Conservation (phyloP, 176 grass and related monocot genomes). For the sorghum (Sorghum bicolor) region Sorghum_bicolor_NCBIv3 NC_012871.2:21729501-21730000, state of each 20-base stretch:
- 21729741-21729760: background rate
- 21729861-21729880: constrained; percentile 33
- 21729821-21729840: constrained; percentile 27
- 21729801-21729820: constrained; percentile 22
- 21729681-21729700: constrained; percentile 27
- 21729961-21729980: constrained; percentile 32
- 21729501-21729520: constrained; percentile 41
- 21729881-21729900: constrained; percentile 48
- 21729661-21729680: constrained; percentile 8
- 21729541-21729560: constrained; percentile 48
- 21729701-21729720: constrained; percentile 7
- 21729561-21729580: constrained; percentile 46
- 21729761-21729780: background rate
- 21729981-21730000: constrained; percentile 44
- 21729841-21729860: constrained; percentile 40
- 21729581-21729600: constrained; percentile 36
- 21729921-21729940: background rate
- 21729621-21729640: constrained; percentile 9
- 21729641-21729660: constrained; percentile 31
- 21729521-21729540: constrained; percentile 28
- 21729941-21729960: background rate
- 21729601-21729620: constrained; percentile 5
- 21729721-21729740: constrained; percentile 10
- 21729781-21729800: constrained; percentile 32
- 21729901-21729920: background rate